phyloP scores from a whole-genome alignment of 2,329 filamentous ascomycete species.

The Albifimbria verrucaria region DNA sequence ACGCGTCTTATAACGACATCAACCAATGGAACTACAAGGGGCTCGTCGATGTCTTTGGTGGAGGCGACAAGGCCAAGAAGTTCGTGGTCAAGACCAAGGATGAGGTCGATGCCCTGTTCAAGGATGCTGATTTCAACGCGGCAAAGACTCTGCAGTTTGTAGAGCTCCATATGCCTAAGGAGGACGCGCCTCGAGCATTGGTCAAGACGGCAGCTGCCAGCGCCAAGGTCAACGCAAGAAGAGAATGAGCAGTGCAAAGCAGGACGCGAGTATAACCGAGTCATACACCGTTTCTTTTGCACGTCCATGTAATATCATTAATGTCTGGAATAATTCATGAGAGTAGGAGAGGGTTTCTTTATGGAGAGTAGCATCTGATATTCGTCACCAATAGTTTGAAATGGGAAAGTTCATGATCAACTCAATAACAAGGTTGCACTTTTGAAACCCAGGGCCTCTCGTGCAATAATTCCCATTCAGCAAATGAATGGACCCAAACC shows the following conservation, averaged over 20 bases:
- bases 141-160: slow-evolving; percentile 63
- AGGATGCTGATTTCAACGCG: slow-evolving; percentile 60
- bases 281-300: no score
- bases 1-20: slow-evolving; percentile 79
- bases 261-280: no score
- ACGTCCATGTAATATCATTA: no score
- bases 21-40: slow-evolving; percentile 70
- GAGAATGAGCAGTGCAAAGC: background rate
- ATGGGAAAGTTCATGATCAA: no score
- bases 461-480: no score
- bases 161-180: slow-evolving; percentile 75
- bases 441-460: no score
- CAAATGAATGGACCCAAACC: no score
- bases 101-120: slow-evolving; percentile 64
- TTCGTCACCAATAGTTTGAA: no score
- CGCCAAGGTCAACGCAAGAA: slow-evolving; percentile 61
- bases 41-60: slow-evolving; percentile 66
- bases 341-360: no score
- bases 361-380: no score
- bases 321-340: no score
- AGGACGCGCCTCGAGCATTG: slow-evolving; percentile 71
- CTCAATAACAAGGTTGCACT: no score
- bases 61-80: slow-evolving; percentile 55
- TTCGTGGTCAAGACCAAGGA: slow-evolving; percentile 67
- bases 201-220: slow-evolving; percentile 68